phyloP scores from a whole-genome alignment of 805 yeast species.

The Zygoascus flipseniorum region DNA sequence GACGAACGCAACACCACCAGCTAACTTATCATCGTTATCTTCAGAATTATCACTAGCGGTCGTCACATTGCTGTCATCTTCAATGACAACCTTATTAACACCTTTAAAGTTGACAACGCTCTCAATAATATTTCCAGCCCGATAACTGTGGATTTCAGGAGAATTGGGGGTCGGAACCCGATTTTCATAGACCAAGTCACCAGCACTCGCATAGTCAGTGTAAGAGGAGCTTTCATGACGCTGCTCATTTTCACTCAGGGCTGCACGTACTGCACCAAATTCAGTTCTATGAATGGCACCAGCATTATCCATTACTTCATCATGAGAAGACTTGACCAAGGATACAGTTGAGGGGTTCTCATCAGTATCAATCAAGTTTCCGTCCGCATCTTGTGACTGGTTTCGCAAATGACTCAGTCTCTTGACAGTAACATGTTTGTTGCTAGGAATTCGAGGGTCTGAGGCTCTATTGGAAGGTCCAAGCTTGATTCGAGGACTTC shows the following conservation, averaged over 20 bases:
- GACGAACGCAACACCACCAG: neutral
- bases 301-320: constrained; percentile 3
- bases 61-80: constrained; percentile 30
- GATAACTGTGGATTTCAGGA: constrained; percentile 22
- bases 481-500: constrained; percentile 19
- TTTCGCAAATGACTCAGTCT: neutral
- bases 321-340: constrained; percentile 1
- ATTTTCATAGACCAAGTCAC: neutral
- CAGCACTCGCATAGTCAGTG: constrained; percentile 6
- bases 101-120: constrained; percentile 78
- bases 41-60: neutral
- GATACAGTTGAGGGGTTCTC: neutral
- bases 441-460: constrained; percentile 56
- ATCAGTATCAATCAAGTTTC: neutral
- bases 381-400: neutral
- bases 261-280: constrained; percentile 14
- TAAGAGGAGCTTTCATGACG: neutral
- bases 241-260: neutral
- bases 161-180: constrained; percentile 1
- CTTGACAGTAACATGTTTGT: constrained; percentile 60
- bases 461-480: constrained; percentile 60
- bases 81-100: constrained; percentile 77
- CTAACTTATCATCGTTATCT: neutral
- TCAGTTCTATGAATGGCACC: constrained; percentile 20
- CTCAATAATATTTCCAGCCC: constrained; percentile 63